Evolutionary conservation across 495 filamentous ascomycete genomes (phyloP).

Genomic region (Aspergillus avenaceus): DNA sequence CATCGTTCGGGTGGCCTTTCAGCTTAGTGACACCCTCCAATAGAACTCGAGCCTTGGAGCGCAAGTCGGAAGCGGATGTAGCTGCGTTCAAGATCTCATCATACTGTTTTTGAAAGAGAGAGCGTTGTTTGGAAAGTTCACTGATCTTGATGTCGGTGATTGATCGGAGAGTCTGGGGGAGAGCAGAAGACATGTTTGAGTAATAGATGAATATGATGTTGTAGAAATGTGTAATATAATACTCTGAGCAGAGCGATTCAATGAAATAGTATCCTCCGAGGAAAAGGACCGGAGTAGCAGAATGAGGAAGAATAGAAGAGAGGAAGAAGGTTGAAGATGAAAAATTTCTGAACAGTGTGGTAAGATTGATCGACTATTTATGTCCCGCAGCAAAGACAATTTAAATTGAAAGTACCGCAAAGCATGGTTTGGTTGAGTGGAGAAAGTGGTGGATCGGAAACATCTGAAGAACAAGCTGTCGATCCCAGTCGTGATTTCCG

Average conservation of each 20-base stretch:
- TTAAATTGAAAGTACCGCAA: too few species aligned
- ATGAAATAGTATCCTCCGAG: too few species aligned
- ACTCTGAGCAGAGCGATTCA: too few species aligned
- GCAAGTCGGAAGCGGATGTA: constrained; percentile 21
- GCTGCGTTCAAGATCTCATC: constrained; percentile 27
- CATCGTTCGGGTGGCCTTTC: constrained; percentile 32
- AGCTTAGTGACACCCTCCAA: constrained; percentile 38
- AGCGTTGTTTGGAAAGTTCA: constrained; percentile 57
- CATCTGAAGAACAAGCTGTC: too few species aligned
- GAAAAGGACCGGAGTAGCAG: too few species aligned
- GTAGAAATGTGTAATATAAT: too few species aligned
- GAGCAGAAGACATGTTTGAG: constrained; percentile 31
- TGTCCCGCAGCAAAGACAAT: too few species aligned
- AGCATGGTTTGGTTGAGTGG: too few species aligned
- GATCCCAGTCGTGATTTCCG: too few species aligned
- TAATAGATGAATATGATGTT: not conserved
- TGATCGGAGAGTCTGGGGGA: constrained; percentile 60
- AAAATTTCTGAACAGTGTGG: not conserved
- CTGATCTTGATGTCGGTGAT: constrained; percentile 63
- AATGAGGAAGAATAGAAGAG: not conserved
- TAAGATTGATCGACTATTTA: too few species aligned
- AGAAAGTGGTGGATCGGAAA: too few species aligned
- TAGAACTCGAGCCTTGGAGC: constrained; percentile 26
- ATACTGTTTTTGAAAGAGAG: constrained; percentile 43
- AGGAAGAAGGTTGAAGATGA: too few species aligned